Evolutionary conservation across 1,284 basidiomycete genomes (phyloP), one percentile per base, ranked within the genome.

Genomic region (Megacollybia platyphylla): DNA sequence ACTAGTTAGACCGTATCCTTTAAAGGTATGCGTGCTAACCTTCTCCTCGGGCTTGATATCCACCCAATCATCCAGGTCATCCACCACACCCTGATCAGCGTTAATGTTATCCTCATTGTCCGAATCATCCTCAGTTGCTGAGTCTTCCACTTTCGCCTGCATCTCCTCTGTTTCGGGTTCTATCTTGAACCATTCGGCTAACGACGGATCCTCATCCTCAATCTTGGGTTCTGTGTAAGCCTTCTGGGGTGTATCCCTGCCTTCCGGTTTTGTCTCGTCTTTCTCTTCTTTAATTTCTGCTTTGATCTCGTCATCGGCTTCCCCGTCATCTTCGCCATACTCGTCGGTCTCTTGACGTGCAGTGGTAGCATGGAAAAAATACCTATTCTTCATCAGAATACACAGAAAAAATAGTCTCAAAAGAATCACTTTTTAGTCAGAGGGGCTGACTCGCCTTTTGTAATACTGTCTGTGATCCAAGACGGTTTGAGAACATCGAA

Each of bases 381-480:
- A 85, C 52, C 83, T 85, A 15, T 41, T 26, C 11, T 36, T 36
- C 11, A 26, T 10, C 32, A 29, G 2, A 1, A 10, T 10, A 28
- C 32, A 26, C 44, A 15, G 10, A 29, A 10, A 15, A 13, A 35
- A 30, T 17, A 39, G 39, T 26, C 6, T 28, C 31, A 24, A 2
- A 20, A 28, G 26, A 48, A 58, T 37, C 54, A 91, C 87, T 76
- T 83, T 57, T 80, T 78, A 29, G 63, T 66, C 38, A 90, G 57
- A 0, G 87, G 79, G 9, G 79, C 55, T 10, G 68, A 60, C 43
- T 70, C 61, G 10, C 67, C 69, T 26, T 67, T 62, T 3, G 70
- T 64, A 36, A 92, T 69, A n/a, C 80, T 89, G 52, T 90, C 86
- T 36, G 70, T 57, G 40, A 96, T 67, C 89, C 90, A 96, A 27